Evolutionary conservation across 2,329 filamentous ascomycete genomes (phyloP).

Genomic region (Penicillium sp.): DNA sequence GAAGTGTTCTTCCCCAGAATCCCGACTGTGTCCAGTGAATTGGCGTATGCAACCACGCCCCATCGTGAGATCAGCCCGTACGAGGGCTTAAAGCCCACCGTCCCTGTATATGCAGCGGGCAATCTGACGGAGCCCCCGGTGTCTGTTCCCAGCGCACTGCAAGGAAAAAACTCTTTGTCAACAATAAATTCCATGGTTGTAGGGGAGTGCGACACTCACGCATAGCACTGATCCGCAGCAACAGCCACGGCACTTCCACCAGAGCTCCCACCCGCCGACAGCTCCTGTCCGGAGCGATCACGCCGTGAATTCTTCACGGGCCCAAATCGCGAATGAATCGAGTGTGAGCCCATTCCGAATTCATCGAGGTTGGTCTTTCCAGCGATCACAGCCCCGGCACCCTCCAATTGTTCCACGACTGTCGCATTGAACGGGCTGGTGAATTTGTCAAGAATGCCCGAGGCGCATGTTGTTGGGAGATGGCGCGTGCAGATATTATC

Average conservation of each 20-base stretch:
- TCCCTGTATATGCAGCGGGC: slow-evolving; percentile 83
- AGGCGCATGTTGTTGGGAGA: slow-evolving; percentile 82
- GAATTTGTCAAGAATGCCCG: slow-evolving; percentile 71
- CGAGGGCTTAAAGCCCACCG: slow-evolving; percentile 86
- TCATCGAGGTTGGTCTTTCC: slow-evolving; percentile 95
- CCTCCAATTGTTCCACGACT: slow-evolving; percentile 70
- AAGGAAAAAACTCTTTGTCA: background rate
- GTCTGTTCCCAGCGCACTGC: slow-evolving; percentile 81
- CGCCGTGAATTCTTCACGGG: slow-evolving; percentile 61
- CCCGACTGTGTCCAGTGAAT: slow-evolving; percentile 89
- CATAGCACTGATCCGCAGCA: slow-evolving; percentile 63
- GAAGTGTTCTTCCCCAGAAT: slow-evolving; percentile 65
- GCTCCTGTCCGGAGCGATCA: slow-evolving; percentile 39
- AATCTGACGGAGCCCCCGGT: slow-evolving; percentile 88
- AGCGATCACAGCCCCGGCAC: slow-evolving; percentile 65
- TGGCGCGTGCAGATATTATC: slow-evolving; percentile 73
- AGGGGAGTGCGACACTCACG: slow-evolving; percentile 44
- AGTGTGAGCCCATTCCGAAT: slow-evolving; percentile 93
- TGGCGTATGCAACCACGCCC: slow-evolving; percentile 89
- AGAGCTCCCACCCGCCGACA: slow-evolving; percentile 85
- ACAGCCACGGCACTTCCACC: slow-evolving; percentile 92
- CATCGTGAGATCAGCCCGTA: slow-evolving; percentile 85
- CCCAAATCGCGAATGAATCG: slow-evolving; percentile 69
- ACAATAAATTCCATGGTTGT: background rate
- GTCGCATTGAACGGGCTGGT: slow-evolving; percentile 80